Percentiles rank a stretch among this genome's conserved stretches.
Evolutionary conservation across 768 basidiomycete species (phyloP).

Genomic region (Gymnopilus junonius): DNA sequence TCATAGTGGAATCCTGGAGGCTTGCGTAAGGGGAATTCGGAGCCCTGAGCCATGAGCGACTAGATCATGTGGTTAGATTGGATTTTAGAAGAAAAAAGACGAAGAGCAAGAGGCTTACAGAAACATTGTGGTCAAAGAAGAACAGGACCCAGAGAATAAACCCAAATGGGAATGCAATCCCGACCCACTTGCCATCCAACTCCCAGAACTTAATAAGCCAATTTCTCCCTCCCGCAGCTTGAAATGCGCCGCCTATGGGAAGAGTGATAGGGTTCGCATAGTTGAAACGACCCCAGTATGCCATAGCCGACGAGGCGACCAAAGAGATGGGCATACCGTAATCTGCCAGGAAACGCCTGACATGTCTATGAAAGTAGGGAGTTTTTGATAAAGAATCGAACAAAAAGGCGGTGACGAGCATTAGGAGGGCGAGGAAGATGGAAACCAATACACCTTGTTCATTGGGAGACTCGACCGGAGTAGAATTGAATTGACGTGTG

Average conservation of each 20-base stretch:
- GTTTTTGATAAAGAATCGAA: conserved; percentile 70
- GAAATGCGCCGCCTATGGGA: conserved; percentile 70
- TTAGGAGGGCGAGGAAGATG: conserved; percentile 77
- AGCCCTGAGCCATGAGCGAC: conserved; percentile 92
- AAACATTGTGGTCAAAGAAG: conserved; percentile 96
- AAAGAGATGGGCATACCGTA: conserved; percentile 93
- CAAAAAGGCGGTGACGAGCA: conserved; percentile 75
- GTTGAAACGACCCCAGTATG: conserved; percentile 86
- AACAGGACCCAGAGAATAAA: conserved; percentile 88
- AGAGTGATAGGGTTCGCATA: conserved; percentile 63
- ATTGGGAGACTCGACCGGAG: conserved; percentile 29
- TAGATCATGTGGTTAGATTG: conserved; percentile 31
- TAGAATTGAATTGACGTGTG: conserved; percentile 65
- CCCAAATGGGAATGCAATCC: conserved; percentile 88
- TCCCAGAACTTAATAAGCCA: conserved; percentile 94
- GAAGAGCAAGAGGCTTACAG: conserved; percentile 51
- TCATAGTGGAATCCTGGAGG: conserved; percentile 89
- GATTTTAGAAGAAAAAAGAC: background rate
- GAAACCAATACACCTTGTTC: conserved; percentile 59
- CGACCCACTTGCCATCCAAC: conserved; percentile 87
- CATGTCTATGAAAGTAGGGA: conserved; percentile 71
- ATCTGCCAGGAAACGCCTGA: conserved; percentile 78
- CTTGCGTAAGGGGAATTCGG: conserved; percentile 88
- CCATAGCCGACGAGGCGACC: conserved; percentile 73
- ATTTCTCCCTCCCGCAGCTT: conserved; percentile 67